Evolutionary conservation across 768 basidiomycete species (phyloP), one percentile per base, ranked within the genome.

Genomic region (Agrocybe praecox): DNA sequence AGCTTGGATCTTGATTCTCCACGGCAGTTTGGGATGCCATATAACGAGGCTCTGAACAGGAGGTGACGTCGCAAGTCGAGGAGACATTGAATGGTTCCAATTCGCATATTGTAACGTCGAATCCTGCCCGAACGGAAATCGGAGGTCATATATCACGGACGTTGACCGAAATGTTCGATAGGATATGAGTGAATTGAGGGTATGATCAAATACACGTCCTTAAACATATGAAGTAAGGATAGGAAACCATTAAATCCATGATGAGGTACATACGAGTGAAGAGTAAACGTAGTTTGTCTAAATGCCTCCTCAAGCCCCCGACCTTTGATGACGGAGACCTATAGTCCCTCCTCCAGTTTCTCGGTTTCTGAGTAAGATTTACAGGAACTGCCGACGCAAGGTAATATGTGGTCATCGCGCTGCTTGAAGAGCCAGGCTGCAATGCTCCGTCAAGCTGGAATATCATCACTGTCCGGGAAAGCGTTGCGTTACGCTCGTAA

Each of bases 21-120:
- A 84, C 6, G 84, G 84, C 9, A 82, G 65, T 43, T 75, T 76
- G 10, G 70, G 62, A 63, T 82, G 80, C 67, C 77, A 84, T 46
- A 85, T 60, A 18, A 75, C 73, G 70, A 86, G 76, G 49, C 69
- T 68, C 26, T 71, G 68, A 15, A 77, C 69, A 2, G 79, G 76
- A 5, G 83, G 84, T 29, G 71, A 72, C 15, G 81, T 82, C 24
- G 76, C 78, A 32, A 78, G 73, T 52, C 72, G 71, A 40, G 36
- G 14, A 40, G 36, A 12, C 12, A 40, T 6, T n/a, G 12, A n/a
- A 40, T 15, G 36, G 12, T 40, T 40, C 36, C 36, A 40, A 40
- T 40, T 14, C n/a, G 49, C 46, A 55, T 40, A 14, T 40, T 4
- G 36, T 40, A n/a, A n/a, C 6, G n/a, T 12, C n/a, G 12, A 3